phyloP scores from a whole-genome alignment of 352 stramenopile species.

The Pythium oligandrum region DNA sequence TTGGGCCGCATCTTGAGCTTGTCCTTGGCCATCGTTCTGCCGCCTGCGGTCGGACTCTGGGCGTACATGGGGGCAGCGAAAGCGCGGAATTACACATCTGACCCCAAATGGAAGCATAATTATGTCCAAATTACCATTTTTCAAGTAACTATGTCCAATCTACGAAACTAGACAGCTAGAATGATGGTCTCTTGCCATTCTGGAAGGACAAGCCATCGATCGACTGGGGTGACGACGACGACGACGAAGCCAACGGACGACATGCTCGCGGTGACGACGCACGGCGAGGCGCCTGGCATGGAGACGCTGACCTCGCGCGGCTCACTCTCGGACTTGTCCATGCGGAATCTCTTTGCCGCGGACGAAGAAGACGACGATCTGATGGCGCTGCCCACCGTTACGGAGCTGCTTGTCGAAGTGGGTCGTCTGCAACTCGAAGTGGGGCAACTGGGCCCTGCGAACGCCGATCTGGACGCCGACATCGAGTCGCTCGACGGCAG shows the following conservation, averaged over 20 bases:
- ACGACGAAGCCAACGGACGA: not conserved
- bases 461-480: conserved; percentile 8
- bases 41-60: too few relatives aligned
- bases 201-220: not conserved
- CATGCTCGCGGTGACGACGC: not conserved
- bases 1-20: too few relatives aligned
- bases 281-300: not conserved
- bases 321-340: conserved; percentile 1
- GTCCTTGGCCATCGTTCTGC: too few relatives aligned
- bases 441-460: conserved; percentile 13
- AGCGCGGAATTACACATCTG: too few relatives aligned
- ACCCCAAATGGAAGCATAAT: too few relatives aligned
- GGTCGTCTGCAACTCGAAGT: conserved; percentile 36
- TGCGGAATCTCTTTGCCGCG: conserved; percentile 1
- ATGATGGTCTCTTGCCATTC: too few relatives aligned
- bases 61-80: too few relatives aligned
- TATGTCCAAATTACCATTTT: too few relatives aligned
- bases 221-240: not conserved
- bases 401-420: conserved; percentile 53
- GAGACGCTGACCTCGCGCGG: not conserved
- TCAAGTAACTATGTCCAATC: too few relatives aligned
- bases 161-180: too few relatives aligned
- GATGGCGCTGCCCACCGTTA: conserved; percentile 31
- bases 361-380: conserved; percentile 18
- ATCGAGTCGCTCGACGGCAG: conserved; percentile 17